These are phyloP conservation scores for Fusarium oligoseptatum DNA, from an alignment of 2,329 filamentous ascomycete species.

Conservation along the genomic window DNA sequence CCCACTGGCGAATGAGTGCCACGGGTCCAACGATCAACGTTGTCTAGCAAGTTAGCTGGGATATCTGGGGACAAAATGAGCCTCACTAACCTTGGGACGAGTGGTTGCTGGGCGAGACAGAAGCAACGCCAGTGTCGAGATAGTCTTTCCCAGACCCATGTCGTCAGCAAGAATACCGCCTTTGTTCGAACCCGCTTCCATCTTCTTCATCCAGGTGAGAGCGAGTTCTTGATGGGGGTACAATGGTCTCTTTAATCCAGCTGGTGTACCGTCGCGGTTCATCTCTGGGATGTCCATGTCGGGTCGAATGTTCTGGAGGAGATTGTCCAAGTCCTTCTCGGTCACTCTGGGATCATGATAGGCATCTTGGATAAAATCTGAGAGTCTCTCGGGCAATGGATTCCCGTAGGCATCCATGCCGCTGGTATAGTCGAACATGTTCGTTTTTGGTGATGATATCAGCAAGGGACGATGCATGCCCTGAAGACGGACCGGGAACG, in stretches of 20 bases:
- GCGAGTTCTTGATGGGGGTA: slow-evolving; percentile 89
- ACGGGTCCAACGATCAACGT: slow-evolving; percentile 88
- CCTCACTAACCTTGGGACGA: slow-evolving; percentile 49
- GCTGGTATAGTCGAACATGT: slow-evolving; percentile 52
- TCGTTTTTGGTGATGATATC: slow-evolving; percentile 56
- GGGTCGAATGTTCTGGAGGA: slow-evolving; percentile 80
- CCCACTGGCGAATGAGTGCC: slow-evolving; percentile 86
- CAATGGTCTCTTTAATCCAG: slow-evolving; percentile 74
- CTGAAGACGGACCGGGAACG: slow-evolving; percentile 10
- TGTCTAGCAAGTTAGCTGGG: slow-evolving; percentile 66
- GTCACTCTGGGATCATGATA: slow-evolving; percentile 56
- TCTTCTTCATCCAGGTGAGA: slow-evolving; percentile 85
- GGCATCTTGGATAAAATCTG: slow-evolving; percentile 52
- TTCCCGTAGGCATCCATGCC: slow-evolving; percentile 54
- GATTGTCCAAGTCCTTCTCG: slow-evolving; percentile 75
- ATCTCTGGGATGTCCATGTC: slow-evolving; percentile 75
- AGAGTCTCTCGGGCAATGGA: slow-evolving; percentile 51
- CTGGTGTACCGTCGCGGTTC: slow-evolving; percentile 76
- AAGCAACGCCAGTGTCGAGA: slow-evolving; percentile 85
- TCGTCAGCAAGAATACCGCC: slow-evolving; percentile 94
- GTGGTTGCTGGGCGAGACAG: slow-evolving; percentile 72
- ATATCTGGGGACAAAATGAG: not conserved
- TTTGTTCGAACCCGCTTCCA: slow-evolving; percentile 81
- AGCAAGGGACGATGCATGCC: slow-evolving; percentile 40
- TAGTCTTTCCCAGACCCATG: slow-evolving; percentile 93